Evolutionary conservation across 2,329 filamentous ascomycete species (phyloP).

Genomic region (Dactylellina drechsleri): DNA sequence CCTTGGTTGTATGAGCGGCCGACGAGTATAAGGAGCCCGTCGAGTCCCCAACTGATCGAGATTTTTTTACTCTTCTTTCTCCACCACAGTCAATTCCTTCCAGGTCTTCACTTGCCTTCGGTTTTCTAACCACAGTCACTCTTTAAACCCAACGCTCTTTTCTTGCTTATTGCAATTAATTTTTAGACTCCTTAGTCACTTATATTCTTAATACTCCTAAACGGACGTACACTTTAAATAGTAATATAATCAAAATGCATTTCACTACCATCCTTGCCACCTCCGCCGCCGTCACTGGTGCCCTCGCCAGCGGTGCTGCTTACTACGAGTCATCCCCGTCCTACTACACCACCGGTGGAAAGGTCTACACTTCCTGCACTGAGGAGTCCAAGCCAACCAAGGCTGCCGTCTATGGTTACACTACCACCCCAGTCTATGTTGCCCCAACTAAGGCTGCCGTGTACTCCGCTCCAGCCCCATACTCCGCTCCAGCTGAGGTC

Average conservation of each 20-base stretch:
- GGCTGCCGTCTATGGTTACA: conserved; percentile 15
- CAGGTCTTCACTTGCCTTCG: conserved; percentile 53
- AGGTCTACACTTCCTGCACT: conserved; percentile 52
- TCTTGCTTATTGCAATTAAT: conserved; percentile 37
- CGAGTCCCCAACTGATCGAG: conserved; percentile 39
- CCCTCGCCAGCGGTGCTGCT: conserved; percentile 21
- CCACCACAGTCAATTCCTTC: conserved; percentile 55
- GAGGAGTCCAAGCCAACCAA: conserved; percentile 23
- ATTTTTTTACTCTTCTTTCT: conserved; percentile 45
- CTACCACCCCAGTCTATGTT: conserved; percentile 5
- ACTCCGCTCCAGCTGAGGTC: conserved; percentile 30
- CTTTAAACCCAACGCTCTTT: conserved; percentile 53
- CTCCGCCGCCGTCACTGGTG: conserved; percentile 45
- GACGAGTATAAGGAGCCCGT: conserved; percentile 54
- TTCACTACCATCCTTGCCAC: conserved; percentile 48
- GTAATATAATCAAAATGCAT: conserved; percentile 54
- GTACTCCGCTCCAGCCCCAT: conserved; percentile 25
- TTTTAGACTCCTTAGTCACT: conserved; percentile 46
- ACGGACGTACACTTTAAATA: conserved; percentile 45
- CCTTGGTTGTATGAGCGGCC: conserved; percentile 14
- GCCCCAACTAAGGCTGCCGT: conserved; percentile 25
- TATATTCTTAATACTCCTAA: conserved; percentile 54
- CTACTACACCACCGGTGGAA: conserved; percentile 39
- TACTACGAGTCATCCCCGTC: conserved; percentile 41
- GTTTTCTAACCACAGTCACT: conserved; percentile 56